phyloP scores from a whole-genome alignment of 2,329 filamentous ascomycete species.

The Chaetomiaceae sp. region DNA sequence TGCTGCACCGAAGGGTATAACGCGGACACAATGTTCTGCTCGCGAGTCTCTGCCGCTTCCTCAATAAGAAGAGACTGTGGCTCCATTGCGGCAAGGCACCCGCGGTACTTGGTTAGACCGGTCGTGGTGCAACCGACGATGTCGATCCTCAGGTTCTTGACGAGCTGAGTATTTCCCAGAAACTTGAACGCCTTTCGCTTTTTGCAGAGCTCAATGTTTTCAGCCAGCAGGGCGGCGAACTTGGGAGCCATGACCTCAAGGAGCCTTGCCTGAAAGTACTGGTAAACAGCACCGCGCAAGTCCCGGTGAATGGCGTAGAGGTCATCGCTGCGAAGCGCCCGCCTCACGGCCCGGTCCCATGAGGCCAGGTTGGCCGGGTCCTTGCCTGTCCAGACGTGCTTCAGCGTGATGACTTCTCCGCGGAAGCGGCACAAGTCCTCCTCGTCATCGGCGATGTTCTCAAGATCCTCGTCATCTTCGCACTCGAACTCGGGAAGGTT shows the following conservation, averaged over 20 bases:
- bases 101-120: slow-evolving; percentile 74
- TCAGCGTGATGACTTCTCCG: slow-evolving; percentile 41
- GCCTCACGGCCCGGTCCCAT: slow-evolving; percentile 15
- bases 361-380: slow-evolving; percentile 23
- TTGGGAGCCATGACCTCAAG: slow-evolving; percentile 43
- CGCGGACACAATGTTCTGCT: slow-evolving; percentile 54
- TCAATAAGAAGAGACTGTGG: slow-evolving; percentile 71
- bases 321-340: slow-evolving; percentile 36
- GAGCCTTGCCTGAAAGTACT: slow-evolving; percentile 53
- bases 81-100: slow-evolving; percentile 59
- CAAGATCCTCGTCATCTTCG: slow-evolving; percentile 41
- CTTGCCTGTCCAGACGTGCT: slow-evolving; percentile 38
- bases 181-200: slow-evolving; percentile 54
- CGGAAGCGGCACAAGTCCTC: slow-evolving; percentile 38
- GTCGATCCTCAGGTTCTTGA: slow-evolving; percentile 37
- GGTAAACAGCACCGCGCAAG: slow-evolving; percentile 62
- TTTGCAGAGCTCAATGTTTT: slow-evolving; percentile 47
- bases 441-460: slow-evolving; percentile 35
- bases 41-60: slow-evolving; percentile 73
- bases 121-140: slow-evolving; percentile 71
- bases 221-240: slow-evolving; percentile 46
- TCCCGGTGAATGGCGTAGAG: slow-evolving; percentile 55
- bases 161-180: slow-evolving; percentile 49
- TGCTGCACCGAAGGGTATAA: slow-evolving; percentile 50
- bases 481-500: slow-evolving; percentile 47